Evolutionary conservation across 176 grass and related monocot genomes (phyloP), one percentile per base, ranked within the genome.

Genomic region (Raddia distichophylla): DNA sequence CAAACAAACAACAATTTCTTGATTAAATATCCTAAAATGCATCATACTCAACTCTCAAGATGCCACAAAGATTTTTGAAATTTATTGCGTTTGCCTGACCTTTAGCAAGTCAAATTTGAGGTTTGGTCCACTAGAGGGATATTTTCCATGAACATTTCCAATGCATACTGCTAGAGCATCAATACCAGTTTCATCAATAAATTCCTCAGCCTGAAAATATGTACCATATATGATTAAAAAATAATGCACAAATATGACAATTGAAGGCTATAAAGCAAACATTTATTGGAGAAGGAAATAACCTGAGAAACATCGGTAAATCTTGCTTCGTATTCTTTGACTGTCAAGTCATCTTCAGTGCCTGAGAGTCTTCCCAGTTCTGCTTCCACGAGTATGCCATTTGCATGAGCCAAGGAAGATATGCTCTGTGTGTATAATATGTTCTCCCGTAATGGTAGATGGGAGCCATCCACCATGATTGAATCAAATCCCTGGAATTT

Each of bases 151-250:
- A 32, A 98, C 86, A 80, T 93, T 98, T 77, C 96, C 96, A 76
- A 98, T 91, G 91, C 96, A 98, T 19, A 98, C 96, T 53, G 93
- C 96, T 91, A 98, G 64, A 10, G 96, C 87, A 85, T 98, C 84
- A 69, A 95, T 88, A 49, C 83, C 65, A 19, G 96, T 93, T 80
- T 93, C 82, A 71, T 91, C 88, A 82, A 98, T 95, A 84, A 98
- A 98, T 90, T 86, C 78, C 53, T 64, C 52, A 22, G 96, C 96
- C 96, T 98, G 86, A 78, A 90, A 85, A 82, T 56, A 65, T 74
- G 32, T 86, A 69, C 67, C 59, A 75, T 40, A 48, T 56, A 77
- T 45, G 10, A 55, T 63, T 61, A 11, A 47, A 80, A 83, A 75
- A 46, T 69, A 74, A 60, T 40, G 85, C 76, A 74, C 4, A 43